These are phyloP conservation scores for Kwoniella europaea DNA, from an alignment of 768 basidiomycete genomes.

Conservation along the genomic window DNA sequence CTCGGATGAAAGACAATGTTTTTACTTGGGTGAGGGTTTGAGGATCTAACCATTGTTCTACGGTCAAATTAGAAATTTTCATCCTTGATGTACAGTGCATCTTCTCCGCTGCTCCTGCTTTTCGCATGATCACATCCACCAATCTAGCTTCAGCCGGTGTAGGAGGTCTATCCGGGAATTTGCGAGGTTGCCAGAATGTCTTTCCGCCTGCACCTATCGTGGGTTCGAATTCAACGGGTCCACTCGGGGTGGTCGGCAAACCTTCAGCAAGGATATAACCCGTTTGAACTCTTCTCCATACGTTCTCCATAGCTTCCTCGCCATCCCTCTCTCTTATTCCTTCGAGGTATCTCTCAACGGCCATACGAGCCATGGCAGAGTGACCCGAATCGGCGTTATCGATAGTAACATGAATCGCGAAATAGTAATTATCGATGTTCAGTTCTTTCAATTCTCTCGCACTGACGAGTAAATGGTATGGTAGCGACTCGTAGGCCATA, in stretches of 20 bases:
- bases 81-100: constrained; percentile 50
- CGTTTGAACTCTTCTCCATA: constrained; percentile 47
- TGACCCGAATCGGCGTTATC: constrained; percentile 53
- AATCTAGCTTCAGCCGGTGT: constrained; percentile 11
- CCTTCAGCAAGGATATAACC: constrained; percentile 49
- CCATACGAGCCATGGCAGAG: constrained; percentile 44
- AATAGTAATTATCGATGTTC: constrained; percentile 52
- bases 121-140: constrained; percentile 31
- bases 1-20: constrained; percentile 40
- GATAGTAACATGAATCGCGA: constrained; percentile 53
- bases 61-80: constrained; percentile 30
- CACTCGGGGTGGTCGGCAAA: constrained; percentile 45
- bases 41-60: constrained; percentile 48
- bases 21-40: constrained; percentile 25
- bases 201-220: background rate
- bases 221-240: constrained; percentile 35
- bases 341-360: constrained; percentile 48
- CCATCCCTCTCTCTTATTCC: constrained; percentile 40
- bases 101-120: constrained; percentile 42
- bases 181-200: background rate
- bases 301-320: constrained; percentile 26
- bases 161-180: background rate
- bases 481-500: constrained; percentile 53
- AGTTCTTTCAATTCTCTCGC: constrained; percentile 48
- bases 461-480: constrained; percentile 52